Conservation (phyloP, 164 flowering plant genomes). For the Vitis amurensis region DNA sequence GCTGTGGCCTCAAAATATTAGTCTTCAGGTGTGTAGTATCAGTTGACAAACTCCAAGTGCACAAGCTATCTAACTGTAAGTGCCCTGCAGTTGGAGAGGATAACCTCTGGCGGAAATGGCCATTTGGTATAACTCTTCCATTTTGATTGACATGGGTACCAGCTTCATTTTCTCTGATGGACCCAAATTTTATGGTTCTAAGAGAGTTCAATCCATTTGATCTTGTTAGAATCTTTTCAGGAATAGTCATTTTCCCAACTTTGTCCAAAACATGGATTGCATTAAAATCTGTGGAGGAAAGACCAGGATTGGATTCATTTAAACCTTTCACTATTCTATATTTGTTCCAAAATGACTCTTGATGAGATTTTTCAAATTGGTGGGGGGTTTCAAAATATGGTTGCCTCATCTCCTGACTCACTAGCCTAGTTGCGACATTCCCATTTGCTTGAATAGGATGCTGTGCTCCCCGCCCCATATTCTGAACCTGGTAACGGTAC, state of each 20-base stretch:
- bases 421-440: constrained; percentile 19
- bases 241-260: constrained; percentile 31
- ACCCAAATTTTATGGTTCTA: constrained; percentile 38
- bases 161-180: constrained; percentile 27
- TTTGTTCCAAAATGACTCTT: constrained; percentile 25
- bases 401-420: constrained; percentile 26
- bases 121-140: constrained; percentile 31
- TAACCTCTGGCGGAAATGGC: constrained; percentile 19
- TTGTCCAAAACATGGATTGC: constrained; percentile 30
- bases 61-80: constrained; percentile 24
- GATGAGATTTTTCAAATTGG: constrained; percentile 30
- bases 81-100: constrained; percentile 23
- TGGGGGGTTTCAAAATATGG: constrained; percentile 26
- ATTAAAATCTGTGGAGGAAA: constrained; percentile 19
- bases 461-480: constrained; percentile 29
- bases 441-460: constrained; percentile 31
- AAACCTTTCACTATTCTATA: constrained; percentile 19
- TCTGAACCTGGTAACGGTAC: constrained; percentile 35
- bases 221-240: constrained; percentile 54
- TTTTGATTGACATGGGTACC: constrained; percentile 25
- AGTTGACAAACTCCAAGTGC: constrained; percentile 24
- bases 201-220: constrained; percentile 41
- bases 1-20: constrained; percentile 19
- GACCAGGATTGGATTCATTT: constrained; percentile 21
- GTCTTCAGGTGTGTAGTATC: constrained; percentile 22